Evolutionary conservation across 1,139 yeast genomes (phyloP), one percentile per base, ranked within the genome.

Genomic region (Candida dubliniensis): DNA sequence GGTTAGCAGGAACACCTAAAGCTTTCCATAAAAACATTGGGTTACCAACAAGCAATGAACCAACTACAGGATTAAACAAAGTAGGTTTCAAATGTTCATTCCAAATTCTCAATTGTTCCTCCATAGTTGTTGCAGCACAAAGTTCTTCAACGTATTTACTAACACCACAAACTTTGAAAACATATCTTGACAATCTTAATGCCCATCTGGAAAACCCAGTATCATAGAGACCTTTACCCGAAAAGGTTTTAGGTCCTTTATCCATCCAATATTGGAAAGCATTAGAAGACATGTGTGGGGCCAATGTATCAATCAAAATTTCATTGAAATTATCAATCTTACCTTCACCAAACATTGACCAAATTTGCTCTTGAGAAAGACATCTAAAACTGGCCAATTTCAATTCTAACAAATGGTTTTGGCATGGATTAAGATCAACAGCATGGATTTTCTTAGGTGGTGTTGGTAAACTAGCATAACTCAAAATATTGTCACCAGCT

Each of bases 121-220:
- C 71, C 54, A 87, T 61, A 5, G 83, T 77, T 47, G 71, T 73
- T 46, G 86, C 76, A n/a, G 63, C 57, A 59, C 91, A 82, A 35
- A 87, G 65, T 47, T 74, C 69, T 34, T 75, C 73, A 41, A 86
- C 79, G 42, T 78, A 71, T 10, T 63, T 64, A 31, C 71, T 56
- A 29, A 81, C 73, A 1, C 91, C 87, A 46, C 83, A 73, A 2
- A 77, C 42, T 35, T 69, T 67, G 65, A 87, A 86, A 3, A 84
- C 67, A 57, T 75, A 77, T 50, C 74, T 74, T 12, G 89, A 84
- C 47, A 85, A 64, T 56, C 91, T 74, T 45, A 87, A 68, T 0
- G 95, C 95, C 95, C 95, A 87, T 61, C 93, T 77, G 1, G 95
- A 84, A 29, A 88, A 84, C 0, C 96, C 96, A 5, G 95, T 86